These are phyloP conservation scores for Brettanomyces sp. DNA, from an alignment of 805 yeast genomes.

Conservation along the genomic window DNA sequence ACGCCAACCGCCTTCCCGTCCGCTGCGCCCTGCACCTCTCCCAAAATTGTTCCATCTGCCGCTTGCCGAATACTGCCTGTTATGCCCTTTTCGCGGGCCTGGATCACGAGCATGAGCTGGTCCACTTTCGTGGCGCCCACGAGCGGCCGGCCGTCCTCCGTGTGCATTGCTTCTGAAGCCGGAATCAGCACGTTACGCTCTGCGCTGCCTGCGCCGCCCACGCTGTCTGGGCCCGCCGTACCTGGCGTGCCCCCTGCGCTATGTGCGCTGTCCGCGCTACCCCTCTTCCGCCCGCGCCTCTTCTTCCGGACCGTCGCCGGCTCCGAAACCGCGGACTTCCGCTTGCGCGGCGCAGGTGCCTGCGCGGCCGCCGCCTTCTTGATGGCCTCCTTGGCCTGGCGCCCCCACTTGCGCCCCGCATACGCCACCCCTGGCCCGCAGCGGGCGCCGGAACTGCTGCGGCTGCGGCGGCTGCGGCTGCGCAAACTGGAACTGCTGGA, in stretches of 20 bases:
- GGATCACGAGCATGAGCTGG: conserved; percentile 82
- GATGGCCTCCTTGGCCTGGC: background rate
- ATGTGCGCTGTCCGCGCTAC: background rate
- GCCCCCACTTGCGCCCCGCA: background rate
- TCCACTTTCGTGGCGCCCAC: conserved; percentile 87
- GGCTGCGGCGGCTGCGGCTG: background rate
- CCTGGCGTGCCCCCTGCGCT: background rate
- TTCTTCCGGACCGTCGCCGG: too few relatives aligned
- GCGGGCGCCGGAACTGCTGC: background rate
- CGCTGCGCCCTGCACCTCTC: conserved; percentile 21
- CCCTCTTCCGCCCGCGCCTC: too few relatives aligned
- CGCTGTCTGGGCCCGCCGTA: background rate
- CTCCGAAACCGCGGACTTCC: background rate
- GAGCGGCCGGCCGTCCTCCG: conserved; percentile 60
- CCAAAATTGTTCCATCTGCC: conserved; percentile 61
- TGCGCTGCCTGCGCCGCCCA: background rate
- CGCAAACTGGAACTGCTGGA: background rate
- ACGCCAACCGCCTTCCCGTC: background rate
- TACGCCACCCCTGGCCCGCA: background rate
- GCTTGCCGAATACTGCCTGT: conserved; percentile 55
- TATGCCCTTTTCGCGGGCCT: conserved; percentile 74
- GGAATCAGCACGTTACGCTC: conserved; percentile 26
- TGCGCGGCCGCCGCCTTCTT: background rate
- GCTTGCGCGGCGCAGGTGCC: background rate
- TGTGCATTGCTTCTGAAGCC: conserved; percentile 35